phyloP scores from a whole-genome alignment of 306 rosid genomes.

The Malus fusca region DNA sequence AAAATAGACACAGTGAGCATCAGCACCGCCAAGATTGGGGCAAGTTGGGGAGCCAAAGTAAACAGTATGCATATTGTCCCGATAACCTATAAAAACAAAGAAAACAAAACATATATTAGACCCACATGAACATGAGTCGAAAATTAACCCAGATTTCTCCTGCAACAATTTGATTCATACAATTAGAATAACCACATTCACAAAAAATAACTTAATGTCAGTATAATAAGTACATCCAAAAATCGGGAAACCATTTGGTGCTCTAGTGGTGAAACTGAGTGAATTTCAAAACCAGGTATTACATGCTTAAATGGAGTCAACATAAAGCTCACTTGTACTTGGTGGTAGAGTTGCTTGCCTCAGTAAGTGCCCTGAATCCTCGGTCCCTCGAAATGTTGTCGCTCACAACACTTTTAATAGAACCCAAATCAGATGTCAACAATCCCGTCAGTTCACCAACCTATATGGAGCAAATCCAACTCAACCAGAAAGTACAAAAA shows the following conservation, averaged over 20 bases:
- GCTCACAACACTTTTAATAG: constrained; percentile 64
- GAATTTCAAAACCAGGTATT: constrained; percentile 19
- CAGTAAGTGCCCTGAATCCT: constrained; percentile 92
- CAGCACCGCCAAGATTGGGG: constrained; percentile 76
- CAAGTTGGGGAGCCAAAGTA: constrained; percentile 80
- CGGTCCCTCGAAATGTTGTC: constrained; percentile 94
- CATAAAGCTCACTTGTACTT: constrained; percentile 88
- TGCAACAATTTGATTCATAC: neutral
- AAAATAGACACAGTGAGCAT: constrained; percentile 66
- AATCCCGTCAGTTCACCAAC: constrained; percentile 91
- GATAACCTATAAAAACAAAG: constrained; percentile 48
- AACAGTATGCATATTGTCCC: constrained; percentile 83
- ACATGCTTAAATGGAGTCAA: constrained; percentile 51
- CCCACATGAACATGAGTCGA: constrained; percentile 6
- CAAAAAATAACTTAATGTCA: neutral
- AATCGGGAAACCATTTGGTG: neutral
- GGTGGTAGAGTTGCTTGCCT: constrained; percentile 99
- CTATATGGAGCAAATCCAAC: constrained; percentile 38
- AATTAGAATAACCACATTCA: neutral
- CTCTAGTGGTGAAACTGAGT: neutral
- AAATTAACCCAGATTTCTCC: constrained; percentile 11
- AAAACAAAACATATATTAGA: constrained; percentile 15
- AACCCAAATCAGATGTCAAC: constrained; percentile 88
- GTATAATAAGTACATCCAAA: neutral
- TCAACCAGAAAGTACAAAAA: constrained; percentile 15